phyloP scores from a whole-genome alignment of 768 basidiomycete genomes.

The Hericium erinaceus region DNA sequence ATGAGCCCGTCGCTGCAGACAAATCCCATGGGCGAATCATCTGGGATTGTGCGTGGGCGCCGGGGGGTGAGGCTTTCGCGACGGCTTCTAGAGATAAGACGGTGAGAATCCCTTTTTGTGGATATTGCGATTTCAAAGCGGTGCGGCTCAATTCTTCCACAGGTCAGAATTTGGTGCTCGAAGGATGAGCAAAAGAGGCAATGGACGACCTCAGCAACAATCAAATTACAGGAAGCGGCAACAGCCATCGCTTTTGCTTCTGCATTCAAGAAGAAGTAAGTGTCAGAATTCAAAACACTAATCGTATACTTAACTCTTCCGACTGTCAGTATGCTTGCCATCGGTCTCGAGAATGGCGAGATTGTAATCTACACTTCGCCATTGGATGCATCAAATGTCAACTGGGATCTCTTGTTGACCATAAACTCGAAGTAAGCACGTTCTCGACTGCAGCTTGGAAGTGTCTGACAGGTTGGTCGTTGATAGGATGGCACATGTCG shows the following conservation, averaged over 20 bases:
- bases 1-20: conserved; percentile 52
- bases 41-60: conserved; percentile 90
- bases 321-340: conserved; percentile 39
- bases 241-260: conserved; percentile 71
- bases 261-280: conserved; percentile 28
- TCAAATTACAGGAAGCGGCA: conserved; percentile 68
- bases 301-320: no score
- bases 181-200: conserved; percentile 20
- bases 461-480: conserved; percentile 1
- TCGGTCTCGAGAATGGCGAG: conserved; percentile 79
- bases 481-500: conserved; percentile 59
- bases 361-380: conserved; percentile 52
- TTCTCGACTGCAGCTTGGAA: not conserved
- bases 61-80: conserved; percentile 70
- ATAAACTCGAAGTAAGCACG: conserved; percentile 42
- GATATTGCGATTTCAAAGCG: not conserved
- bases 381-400: conserved; percentile 19
- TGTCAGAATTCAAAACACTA: conserved; percentile 12
- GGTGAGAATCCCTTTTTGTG: conserved; percentile 29
- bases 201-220: conserved; percentile 51
- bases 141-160: not conserved
- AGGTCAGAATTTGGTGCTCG: conserved; percentile 82
- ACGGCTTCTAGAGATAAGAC: conserved; percentile 96
- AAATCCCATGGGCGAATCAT: conserved; percentile 90
- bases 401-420: conserved; percentile 39